Evolutionary conservation across 2,329 filamentous ascomycete species (phyloP).

Genomic region (Chaetoscypha palmicola): DNA sequence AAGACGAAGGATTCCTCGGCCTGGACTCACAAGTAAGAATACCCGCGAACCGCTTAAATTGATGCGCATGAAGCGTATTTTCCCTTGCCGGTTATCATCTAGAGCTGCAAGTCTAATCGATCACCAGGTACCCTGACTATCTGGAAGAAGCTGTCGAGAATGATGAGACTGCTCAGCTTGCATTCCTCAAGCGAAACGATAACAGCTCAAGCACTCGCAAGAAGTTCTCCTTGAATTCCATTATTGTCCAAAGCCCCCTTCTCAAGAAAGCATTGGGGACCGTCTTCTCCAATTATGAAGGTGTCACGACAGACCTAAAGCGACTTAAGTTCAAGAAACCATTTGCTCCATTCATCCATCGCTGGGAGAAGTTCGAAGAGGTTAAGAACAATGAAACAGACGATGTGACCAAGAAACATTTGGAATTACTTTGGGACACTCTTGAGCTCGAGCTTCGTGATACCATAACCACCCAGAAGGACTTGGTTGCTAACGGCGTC

Average conservation of each 20-base stretch:
- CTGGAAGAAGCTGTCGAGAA: slow-evolving; percentile 6
- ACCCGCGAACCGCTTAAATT: too few relatives aligned
- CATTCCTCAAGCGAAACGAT: slow-evolving; percentile 2
- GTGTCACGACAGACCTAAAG: slow-evolving; percentile 40
- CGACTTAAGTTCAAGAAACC: slow-evolving; percentile 41
- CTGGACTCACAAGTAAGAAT: slow-evolving; percentile 6
- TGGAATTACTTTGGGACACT: slow-evolving; percentile 30
- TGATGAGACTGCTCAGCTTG: slow-evolving; percentile 4
- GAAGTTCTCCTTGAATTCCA: slow-evolving; percentile 5
- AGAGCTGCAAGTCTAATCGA: too few relatives aligned
- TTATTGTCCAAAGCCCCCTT: slow-evolving; percentile 42
- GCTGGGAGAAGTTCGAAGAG: slow-evolving; percentile 36
- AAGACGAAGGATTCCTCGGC: slow-evolving; percentile 3
- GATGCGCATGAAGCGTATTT: not conserved
- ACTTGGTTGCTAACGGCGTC: slow-evolving; percentile 32
- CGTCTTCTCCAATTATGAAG: slow-evolving; percentile 42
- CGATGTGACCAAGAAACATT: slow-evolving; percentile 26
- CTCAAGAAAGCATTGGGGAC: slow-evolving; percentile 39
- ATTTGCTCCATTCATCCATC: slow-evolving; percentile 45
- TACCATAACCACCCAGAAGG: slow-evolving; percentile 29
- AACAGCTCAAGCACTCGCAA: slow-evolving; percentile 4
- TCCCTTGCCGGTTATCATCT: too few relatives aligned
- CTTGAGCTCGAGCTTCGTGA: slow-evolving; percentile 33
- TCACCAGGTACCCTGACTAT: slow-evolving; percentile 1
- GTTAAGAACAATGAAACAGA: slow-evolving; percentile 29